phyloP scores from a whole-genome alignment of 2,329 filamentous ascomycete species.

The Fusarium mundagurra region DNA sequence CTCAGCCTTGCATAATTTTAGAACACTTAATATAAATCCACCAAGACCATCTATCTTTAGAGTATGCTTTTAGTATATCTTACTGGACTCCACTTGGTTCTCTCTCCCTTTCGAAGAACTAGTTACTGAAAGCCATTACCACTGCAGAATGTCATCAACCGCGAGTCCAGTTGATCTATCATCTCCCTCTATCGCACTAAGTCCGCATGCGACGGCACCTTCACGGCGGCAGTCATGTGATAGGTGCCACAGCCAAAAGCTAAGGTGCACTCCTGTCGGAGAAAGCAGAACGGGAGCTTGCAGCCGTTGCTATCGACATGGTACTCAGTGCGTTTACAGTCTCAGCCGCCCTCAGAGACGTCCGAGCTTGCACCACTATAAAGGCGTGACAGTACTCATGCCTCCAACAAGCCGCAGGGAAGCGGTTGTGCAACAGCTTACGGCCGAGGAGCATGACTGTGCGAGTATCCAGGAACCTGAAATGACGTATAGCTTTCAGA shows the following conservation, averaged over 20 bases:
- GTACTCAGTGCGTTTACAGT: neutral
- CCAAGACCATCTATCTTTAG: accelerated
- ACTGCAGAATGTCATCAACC: neutral
- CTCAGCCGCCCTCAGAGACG: neutral
- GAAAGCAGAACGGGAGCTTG: neutral
- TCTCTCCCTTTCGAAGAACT: accelerated
- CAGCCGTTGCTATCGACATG: neutral
- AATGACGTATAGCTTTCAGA: neutral
- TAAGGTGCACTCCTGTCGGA: neutral
- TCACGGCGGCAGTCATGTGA: neutral
- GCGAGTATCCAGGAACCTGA: neutral
- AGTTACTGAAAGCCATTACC: accelerated
- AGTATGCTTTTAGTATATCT: too few relatives aligned
- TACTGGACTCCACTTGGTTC: accelerated
- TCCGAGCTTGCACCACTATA: neutral
- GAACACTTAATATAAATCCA: neutral
- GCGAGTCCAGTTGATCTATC: neutral
- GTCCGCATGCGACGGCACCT: accelerated
- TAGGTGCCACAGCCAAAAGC: neutral
- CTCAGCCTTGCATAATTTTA: too few relatives aligned
- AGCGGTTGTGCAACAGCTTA: neutral
- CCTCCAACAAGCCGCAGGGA: neutral
- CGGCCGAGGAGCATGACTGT: neutral
- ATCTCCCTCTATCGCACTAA: accelerated
- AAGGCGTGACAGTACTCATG: too few relatives aligned